phyloP scores from a whole-genome alignment of 2,329 filamentous ascomycete species.

The Phyllosticta citrichinensis region DNA sequence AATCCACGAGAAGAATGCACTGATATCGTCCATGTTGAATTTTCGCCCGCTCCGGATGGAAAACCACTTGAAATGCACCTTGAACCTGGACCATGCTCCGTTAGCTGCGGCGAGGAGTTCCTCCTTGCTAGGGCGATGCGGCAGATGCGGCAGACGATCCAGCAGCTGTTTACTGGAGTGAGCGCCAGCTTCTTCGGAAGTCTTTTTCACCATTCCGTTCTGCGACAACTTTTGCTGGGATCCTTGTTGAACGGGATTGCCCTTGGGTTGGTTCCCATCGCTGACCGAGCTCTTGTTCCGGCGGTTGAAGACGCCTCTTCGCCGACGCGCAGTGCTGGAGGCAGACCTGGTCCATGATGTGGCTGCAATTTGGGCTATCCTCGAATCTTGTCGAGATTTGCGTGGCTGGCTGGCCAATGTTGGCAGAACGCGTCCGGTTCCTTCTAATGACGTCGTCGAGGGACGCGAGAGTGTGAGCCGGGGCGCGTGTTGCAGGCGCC shows the following conservation, averaged over 20 bases:
- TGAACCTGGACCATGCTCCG: conserved; percentile 83
- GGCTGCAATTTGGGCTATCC: not conserved
- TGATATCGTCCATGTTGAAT: conserved; percentile 94
- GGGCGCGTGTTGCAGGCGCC: not conserved
- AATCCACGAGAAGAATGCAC: conserved; percentile 91
- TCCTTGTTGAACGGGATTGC: conserved; percentile 15
- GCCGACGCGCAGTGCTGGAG: conserved; percentile 16
- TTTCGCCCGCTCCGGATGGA: conserved; percentile 88
- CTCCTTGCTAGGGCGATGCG: conserved; percentile 80
- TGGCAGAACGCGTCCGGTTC: conserved; percentile 2
- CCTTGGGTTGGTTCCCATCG: conserved; percentile 16
- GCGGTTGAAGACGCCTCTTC: conserved; percentile 14
- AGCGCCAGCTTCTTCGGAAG: conserved; percentile 12
- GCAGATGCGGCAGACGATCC: conserved; percentile 44
- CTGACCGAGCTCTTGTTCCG: conserved; percentile 30
- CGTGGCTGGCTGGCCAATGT: not conserved
- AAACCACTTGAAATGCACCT: conserved; percentile 94
- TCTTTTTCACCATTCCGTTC: not conserved
- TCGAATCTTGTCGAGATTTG: not conserved
- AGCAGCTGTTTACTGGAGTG: conserved; percentile 38
- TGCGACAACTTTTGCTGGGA: conserved; percentile 24
- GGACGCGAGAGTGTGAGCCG: not conserved
- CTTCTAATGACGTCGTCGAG: conserved; percentile 7
- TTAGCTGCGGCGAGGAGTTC: conserved; percentile 85
- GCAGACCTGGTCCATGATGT: conserved; percentile 21